Percentiles rank a stretch among this genome's conserved stretches.
These are phyloP conservation scores for Lichina pygmaea DNA, from an alignment of 495 filamentous ascomycete species.

Conservation along the genomic window DNA sequence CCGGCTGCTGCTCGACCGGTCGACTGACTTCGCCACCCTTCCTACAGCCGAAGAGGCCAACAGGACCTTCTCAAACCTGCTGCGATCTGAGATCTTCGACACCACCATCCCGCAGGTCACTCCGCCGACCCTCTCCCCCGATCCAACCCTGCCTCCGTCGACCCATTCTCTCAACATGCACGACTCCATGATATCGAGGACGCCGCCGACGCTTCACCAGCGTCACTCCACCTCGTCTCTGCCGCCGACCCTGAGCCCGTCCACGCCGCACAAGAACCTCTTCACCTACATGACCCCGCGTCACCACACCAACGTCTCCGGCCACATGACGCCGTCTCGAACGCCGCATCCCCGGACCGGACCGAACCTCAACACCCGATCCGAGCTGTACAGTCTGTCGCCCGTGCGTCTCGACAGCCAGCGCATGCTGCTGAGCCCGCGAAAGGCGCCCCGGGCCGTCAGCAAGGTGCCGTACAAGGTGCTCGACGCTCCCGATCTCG, in stretches of 20 bases:
- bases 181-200: slow-evolving; percentile 50
- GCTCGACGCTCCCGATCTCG: slow-evolving; percentile 80
- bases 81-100: slow-evolving; percentile 79
- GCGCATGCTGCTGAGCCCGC: slow-evolving; percentile 66
- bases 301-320: slow-evolving; percentile 23
- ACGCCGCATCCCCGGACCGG: slow-evolving; percentile 72
- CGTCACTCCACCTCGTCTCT: slow-evolving; percentile 28
- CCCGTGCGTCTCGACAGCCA: slow-evolving; percentile 78
- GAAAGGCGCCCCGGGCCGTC: slow-evolving; percentile 66
- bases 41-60: slow-evolving; percentile 79
- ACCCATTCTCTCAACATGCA: slow-evolving; percentile 29
- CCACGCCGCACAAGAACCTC: slow-evolving; percentile 89
- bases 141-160: slow-evolving; percentile 23
- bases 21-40: slow-evolving; percentile 14
- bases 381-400: slow-evolving; percentile 81
- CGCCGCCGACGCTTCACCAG: slow-evolving; percentile 41
- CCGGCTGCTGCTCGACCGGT: neutral
- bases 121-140: slow-evolving; percentile 34
- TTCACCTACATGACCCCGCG: slow-evolving; percentile 78
- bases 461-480: slow-evolving; percentile 96
- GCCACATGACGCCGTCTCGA: slow-evolving; percentile 60
- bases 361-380: slow-evolving; percentile 58
- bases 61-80: slow-evolving; percentile 61
- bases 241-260: slow-evolving; percentile 51
- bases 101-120: slow-evolving; percentile 62